Evolutionary conservation across 805 yeast species (phyloP), one percentile per base, ranked within the genome.

Genomic region (Lachancea sp.): DNA sequence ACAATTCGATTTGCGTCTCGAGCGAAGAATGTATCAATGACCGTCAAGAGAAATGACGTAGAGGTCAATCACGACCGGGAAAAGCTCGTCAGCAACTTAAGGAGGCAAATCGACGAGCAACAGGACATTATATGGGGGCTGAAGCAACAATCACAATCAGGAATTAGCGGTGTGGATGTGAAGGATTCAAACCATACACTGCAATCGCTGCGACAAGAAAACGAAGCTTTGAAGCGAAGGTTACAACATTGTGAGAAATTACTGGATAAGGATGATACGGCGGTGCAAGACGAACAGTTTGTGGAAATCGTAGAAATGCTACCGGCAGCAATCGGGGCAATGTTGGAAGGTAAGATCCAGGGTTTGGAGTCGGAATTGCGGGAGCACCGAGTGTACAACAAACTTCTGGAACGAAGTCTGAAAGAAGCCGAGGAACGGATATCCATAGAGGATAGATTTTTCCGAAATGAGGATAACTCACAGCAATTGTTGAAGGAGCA

Each of bases 1-100:
- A 89, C 97, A 0, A 68, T 92, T 19, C 65, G 97, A 38, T 92
- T 92, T 66, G 97, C 96, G 0, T 84, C 95, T 0, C 69, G 96
- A 45, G 97, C 97, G 1, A 89, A 88, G 54, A 87, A 90, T 58
- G 78, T 92, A 37, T 70, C 78, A 9, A 71, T 89, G 52, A 72
- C 70, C 40, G 95, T 85, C 5, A 73, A 73, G 38, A 74, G 73
- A 43, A 71, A 72, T 49, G 74, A 70, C 28, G 43, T 38, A 21
- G 39, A 33, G 24, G 45, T 40, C 16, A 12, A 11, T 7, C 30
- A 34, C 5, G 79, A 71, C 12, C 72, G 70, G 15, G 75, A 73
- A 34, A 72, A 65, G 36, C 57, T 77, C 8, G 73, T 85, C 13
- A 77, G 73, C 45, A 75, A 72, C 34, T 67, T 87, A 40, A 67